Conservation (phyloP, 495 filamentous ascomycete species). For the Lasiosphaeria hispida region DNA sequence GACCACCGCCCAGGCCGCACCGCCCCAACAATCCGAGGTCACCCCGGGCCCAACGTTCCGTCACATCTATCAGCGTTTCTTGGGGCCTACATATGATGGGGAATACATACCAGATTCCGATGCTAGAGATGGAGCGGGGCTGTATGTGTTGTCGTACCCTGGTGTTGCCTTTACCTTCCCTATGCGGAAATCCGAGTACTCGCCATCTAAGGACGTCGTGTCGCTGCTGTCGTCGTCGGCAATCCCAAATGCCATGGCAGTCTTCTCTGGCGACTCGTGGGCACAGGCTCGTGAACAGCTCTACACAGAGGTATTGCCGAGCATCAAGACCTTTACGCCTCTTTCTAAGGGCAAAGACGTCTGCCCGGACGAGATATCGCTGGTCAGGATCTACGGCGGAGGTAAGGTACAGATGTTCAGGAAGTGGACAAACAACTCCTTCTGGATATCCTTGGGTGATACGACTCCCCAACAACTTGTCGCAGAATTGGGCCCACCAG, state of each 20-base stretch:
- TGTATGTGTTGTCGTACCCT: slow-evolving; percentile 88
- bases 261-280: slow-evolving; percentile 89
- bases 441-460: slow-evolving; percentile 70
- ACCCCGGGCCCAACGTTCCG: slow-evolving; percentile 74
- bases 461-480: slow-evolving; percentile 90
- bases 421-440: slow-evolving; percentile 51
- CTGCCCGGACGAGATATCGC: slow-evolving; percentile 76
- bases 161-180: slow-evolving; percentile 91
- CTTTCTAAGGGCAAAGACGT: slow-evolving; percentile 59
- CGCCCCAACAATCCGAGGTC: slow-evolving; percentile 32
- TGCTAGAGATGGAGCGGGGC: slow-evolving; percentile 34
- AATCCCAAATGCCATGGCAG: slow-evolving; percentile 73
- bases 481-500: slow-evolving; percentile 87
- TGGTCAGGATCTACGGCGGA: slow-evolving; percentile 68
- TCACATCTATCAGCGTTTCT: slow-evolving; percentile 85
- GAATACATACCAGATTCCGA: slow-evolving; percentile 66
- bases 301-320: slow-evolving; percentile 69
- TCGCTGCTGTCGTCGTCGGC: slow-evolving; percentile 76
- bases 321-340: slow-evolving; percentile 52
- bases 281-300: slow-evolving; percentile 70
- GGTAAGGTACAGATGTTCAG: slow-evolving; percentile 76
- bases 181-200: slow-evolving; percentile 72
- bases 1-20: slow-evolving; percentile 42
- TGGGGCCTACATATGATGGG: slow-evolving; percentile 88
- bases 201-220: slow-evolving; percentile 78